These are phyloP conservation scores for Lyophyllum atratum DNA, from an alignment of 768 basidiomycete species.

Conservation along the genomic window DNA sequence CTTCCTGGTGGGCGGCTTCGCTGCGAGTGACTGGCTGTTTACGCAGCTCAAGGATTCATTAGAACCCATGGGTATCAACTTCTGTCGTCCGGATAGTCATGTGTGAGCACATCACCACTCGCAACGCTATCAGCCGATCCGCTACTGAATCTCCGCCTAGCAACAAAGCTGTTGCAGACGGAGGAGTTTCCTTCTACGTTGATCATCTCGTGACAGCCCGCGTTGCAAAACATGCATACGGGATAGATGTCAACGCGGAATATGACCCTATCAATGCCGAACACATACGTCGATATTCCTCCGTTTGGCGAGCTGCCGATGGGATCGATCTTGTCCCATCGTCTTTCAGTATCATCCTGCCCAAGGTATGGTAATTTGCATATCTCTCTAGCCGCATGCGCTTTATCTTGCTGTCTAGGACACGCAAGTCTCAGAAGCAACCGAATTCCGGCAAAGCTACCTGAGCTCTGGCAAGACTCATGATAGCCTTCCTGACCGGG, in stretches of 20 bases:
- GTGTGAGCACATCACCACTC: too few species aligned
- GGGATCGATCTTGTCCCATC: constrained; percentile 12
- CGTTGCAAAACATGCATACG: constrained; percentile 17
- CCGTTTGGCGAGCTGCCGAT: background rate
- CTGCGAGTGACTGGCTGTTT: constrained; percentile 52
- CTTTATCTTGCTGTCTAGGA: background rate
- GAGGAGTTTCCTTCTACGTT: constrained; percentile 19
- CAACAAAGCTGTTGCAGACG: constrained; percentile 21
- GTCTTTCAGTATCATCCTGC: constrained; percentile 26
- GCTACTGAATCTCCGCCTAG: constrained; percentile 1
- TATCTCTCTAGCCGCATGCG: background rate
- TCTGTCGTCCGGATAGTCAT: constrained; percentile 46
- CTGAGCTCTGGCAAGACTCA: background rate
- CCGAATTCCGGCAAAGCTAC: background rate
- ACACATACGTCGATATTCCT: constrained; percentile 5
- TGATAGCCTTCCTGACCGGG: background rate
- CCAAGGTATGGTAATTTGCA: constrained; percentile 18
- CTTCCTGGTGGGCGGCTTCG: constrained; percentile 56
- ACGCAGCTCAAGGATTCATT: constrained; percentile 38
- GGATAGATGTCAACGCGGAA: background rate
- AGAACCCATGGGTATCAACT: constrained; percentile 29
- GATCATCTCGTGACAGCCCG: constrained; percentile 19
- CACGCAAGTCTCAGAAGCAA: background rate
- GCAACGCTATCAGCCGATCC: too few species aligned
- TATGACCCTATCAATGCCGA: constrained; percentile 11